Conservation (phyloP, 2,329 filamentous ascomycete species). For the Sarocladiaceae sp. region DNA sequence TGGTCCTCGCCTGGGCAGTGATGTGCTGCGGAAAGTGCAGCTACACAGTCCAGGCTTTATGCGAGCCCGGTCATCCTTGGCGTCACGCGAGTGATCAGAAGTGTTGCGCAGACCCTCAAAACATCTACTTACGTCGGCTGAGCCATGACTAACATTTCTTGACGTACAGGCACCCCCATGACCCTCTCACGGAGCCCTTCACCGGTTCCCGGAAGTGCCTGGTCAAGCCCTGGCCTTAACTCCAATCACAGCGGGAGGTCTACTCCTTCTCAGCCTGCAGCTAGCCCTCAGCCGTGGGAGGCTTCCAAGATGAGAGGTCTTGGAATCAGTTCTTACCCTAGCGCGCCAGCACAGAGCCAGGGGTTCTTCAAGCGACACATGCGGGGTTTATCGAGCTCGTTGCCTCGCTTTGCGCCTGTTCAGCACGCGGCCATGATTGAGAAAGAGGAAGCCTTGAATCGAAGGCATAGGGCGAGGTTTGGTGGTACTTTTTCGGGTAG, state of each 20-base stretch:
- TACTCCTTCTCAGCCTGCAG: slow-evolving; percentile 59
- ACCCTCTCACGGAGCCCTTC: slow-evolving; percentile 84
- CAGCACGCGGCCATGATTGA: slow-evolving; percentile 53
- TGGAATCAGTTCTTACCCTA: slow-evolving; percentile 69
- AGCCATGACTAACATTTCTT: slow-evolving; percentile 21
- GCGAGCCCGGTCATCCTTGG: neutral
- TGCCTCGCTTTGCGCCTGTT: slow-evolving; percentile 65
- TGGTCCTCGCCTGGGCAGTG: no score
- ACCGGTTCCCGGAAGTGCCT: slow-evolving; percentile 77
- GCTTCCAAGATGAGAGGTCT: slow-evolving; percentile 74
- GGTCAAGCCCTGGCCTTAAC: slow-evolving; percentile 78
- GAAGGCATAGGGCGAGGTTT: neutral
- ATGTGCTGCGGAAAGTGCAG: no score
- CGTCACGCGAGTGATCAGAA: neutral
- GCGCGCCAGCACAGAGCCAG: slow-evolving; percentile 75
- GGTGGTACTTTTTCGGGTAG: slow-evolving; percentile 37
- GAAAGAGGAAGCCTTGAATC: slow-evolving; percentile 64
- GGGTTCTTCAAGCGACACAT: slow-evolving; percentile 86
- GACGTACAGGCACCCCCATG: slow-evolving; percentile 61
- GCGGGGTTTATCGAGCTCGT: slow-evolving; percentile 71
- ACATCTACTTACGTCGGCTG: neutral
- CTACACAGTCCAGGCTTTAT: neutral
- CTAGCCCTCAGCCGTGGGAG: slow-evolving; percentile 69
- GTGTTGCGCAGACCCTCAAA: neutral
- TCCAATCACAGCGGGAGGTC: slow-evolving; percentile 63